Base-by-base conservation (phyloP, 441 rosid genomes). In the Viola pubescens region DNA sequence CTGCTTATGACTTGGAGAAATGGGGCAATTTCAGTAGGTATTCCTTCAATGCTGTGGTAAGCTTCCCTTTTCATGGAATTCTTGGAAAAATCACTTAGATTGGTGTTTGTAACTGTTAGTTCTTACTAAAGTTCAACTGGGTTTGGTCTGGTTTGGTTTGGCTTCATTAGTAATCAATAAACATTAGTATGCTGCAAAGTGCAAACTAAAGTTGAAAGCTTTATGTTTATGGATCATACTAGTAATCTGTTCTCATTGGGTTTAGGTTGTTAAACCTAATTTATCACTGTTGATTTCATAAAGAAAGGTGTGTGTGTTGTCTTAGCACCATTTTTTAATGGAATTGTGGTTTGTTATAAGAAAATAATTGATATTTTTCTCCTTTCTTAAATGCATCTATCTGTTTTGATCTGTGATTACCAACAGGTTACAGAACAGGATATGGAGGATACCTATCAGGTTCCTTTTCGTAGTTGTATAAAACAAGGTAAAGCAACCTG, bases 21-120 rank as follows among this genome's bases (percentile, higher is more conserved):
- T 92, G 98, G 98, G 87, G 84, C 13, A 89, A 94, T 3, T 82
- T 87, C 41, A 91, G 84, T 56, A 78, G 98, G 43, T 89, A 82
- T 73, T 89, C 83, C 53, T 92, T 89, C 73, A 80, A 89, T 68
- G 98, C 97, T 6, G 69, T 80, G 88, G 95, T 81, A 49, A 65
- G 11, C 3, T 57, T 37, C 63, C 13, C 37, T 52, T 34, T 10
- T 14, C 4, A 1, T 52, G 0, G 48, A 56, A 10, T 54, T 37
- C 13, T 16, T 16, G 19, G 7, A 34, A 13, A 9, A 44, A 41
- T 40, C 43, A 11, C 43, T 9, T 52, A 45, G 1, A 26, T 47
- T 65, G 42, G 45, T 53, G 12, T 59, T 41, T 10, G 5, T 46
- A 37, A 48, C 12, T 62, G 4, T 50, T 48, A 10, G 37, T 50